phyloP scores from a whole-genome alignment of 805 yeast species.

The Ogataea minuta region DNA sequence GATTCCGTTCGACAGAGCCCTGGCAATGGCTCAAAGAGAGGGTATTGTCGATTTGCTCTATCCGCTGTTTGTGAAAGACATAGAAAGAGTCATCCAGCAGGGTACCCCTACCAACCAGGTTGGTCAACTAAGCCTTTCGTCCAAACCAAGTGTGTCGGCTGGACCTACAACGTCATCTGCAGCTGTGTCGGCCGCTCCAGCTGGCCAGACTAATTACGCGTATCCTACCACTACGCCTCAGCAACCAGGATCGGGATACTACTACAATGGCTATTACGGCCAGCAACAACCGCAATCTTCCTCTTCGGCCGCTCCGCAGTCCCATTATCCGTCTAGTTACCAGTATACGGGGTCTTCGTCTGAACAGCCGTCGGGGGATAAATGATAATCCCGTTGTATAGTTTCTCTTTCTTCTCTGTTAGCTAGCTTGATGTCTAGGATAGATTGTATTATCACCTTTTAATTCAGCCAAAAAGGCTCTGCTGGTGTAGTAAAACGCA shows the following conservation, averaged over 20 bases:
- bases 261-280: conserved; percentile 20
- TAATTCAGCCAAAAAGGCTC: conserved; percentile 19
- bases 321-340: conserved; percentile 20
- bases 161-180: conserved; percentile 8
- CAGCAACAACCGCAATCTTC: conserved; percentile 17
- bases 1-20: conserved; percentile 68
- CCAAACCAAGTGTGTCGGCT: conserved; percentile 16
- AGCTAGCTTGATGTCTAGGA: conserved; percentile 8
- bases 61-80: conserved; percentile 60
- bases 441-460: conserved; percentile 12
- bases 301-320: conserved; percentile 12
- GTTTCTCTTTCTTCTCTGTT: conserved; percentile 2
- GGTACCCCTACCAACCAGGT: conserved; percentile 30
- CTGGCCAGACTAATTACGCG: conserved; percentile 15
- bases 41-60: conserved; percentile 54
- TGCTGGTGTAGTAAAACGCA: conserved; percentile 73
- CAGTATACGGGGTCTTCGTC: conserved; percentile 15
- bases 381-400: conserved; percentile 2
- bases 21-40: conserved; percentile 63
- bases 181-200: conserved; percentile 7
- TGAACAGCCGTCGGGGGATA: conserved; percentile 9
- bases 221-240: conserved; percentile 18
- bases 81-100: conserved; percentile 40
- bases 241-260: conserved; percentile 15
- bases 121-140: conserved; percentile 21